Evolutionary conservation across 768 basidiomycete species (phyloP), one percentile per base, ranked within the genome.

Genomic region (Podaxis sp.): DNA sequence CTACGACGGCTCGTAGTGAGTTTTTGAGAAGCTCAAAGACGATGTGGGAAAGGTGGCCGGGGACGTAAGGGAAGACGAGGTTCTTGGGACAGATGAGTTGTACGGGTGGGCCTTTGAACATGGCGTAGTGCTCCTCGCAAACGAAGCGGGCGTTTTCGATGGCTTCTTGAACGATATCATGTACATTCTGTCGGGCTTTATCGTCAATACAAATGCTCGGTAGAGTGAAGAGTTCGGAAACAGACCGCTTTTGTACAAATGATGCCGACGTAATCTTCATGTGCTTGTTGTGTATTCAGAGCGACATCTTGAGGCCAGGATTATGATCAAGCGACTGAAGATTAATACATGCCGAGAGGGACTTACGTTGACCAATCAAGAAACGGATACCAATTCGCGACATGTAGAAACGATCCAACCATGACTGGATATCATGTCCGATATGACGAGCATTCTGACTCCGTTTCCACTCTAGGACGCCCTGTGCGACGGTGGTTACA

Each of bases 401-500:
- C 85, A 99, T 86, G 72, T 99, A 98, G 75, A 98, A 99, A 42
- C 97, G 82, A 73, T 98, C 97, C 64, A 99, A 76, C 92, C 95
- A 98, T 25, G 88, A 86, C 72, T 98, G 96, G 55, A 99, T 90
- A 66, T 95, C 93, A 38, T 88, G 77, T 14, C 90, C 91, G 52
- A 94, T 93, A 52, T 85, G 80, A 36, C 78, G 82, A 13, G 84
- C 81, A 50, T 88, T 86, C 69, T 85, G 84, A 61, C 77, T 79
- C 36, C 86, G 81, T 71, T 98, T 98, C 95, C 95, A 98, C 71
- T 99, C 96, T 61, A 98, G 78, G 3, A 99, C 91, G 51, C 96
- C 96, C 73, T 96, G 95, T 0, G 93, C 94, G 59, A 98, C 91
- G 6, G 95, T 97, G 5, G 96, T 95, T 6, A 98, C 97, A 0